Percentiles rank a stretch among this genome's conserved stretches.
Evolutionary conservation across 1,139 yeast species (phyloP).

Genomic region (Hyphopichia wangnamkhiaoensis): DNA sequence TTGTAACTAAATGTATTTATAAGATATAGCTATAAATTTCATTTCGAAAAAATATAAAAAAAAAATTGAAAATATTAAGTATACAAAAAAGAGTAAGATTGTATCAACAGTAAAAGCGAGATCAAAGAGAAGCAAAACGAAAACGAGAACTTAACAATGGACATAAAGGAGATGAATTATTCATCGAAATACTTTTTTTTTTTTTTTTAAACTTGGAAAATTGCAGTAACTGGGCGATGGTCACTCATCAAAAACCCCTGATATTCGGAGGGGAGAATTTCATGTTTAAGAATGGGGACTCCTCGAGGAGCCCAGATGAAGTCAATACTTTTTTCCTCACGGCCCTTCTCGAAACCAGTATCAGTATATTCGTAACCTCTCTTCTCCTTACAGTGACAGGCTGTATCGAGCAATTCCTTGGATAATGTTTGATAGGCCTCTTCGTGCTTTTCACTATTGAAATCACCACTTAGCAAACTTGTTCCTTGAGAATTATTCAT

Average conservation of each 20-base stretch:
- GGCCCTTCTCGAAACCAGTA: conserved; percentile 16
- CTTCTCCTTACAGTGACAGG: conserved; percentile 9
- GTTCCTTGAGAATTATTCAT: conserved; percentile 11
- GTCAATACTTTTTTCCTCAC: conserved; percentile 16
- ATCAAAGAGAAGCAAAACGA: no score
- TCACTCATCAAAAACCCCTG: conserved; percentile 16
- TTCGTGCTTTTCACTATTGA: conserved; percentile 46
- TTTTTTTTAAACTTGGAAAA: conserved; percentile 12
- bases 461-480: conserved; percentile 35
- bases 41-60: neutral
- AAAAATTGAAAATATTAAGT: neutral
- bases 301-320: conserved; percentile 14
- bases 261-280: conserved; percentile 12
- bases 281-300: conserved; percentile 11
- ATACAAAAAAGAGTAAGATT: no score
- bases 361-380: conserved; percentile 12
- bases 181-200: neutral
- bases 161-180: neutral
- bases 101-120: no score
- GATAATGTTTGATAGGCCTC: conserved; percentile 28
- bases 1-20: neutral
- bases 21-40: neutral
- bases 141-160: no score
- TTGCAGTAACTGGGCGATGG: conserved; percentile 24
- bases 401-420: conserved; percentile 10